phyloP scores from a whole-genome alignment of 306 rosid species.

The Trichosanthes truncata region DNA sequence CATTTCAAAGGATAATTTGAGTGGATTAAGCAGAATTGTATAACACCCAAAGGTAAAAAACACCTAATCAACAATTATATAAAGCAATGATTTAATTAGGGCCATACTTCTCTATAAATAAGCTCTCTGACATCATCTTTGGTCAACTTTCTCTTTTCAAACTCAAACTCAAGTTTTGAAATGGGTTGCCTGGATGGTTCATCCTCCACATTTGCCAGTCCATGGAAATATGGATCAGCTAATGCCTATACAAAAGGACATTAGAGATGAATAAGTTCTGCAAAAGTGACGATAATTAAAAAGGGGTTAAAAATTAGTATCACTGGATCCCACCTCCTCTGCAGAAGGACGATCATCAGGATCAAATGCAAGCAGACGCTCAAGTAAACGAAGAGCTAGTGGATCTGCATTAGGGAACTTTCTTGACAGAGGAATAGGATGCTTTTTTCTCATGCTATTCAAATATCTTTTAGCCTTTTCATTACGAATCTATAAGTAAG shows the following conservation, averaged over 20 bases:
- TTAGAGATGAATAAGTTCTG: background rate
- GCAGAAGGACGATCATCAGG: constrained; percentile 54
- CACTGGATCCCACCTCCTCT: constrained; percentile 33
- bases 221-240: constrained; percentile 47
- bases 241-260: constrained; percentile 35
- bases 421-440: constrained; percentile 35
- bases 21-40: background rate
- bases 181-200: constrained; percentile 50
- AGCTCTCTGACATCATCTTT: constrained; percentile 50
- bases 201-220: constrained; percentile 36
- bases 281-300: background rate
- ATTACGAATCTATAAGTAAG: constrained; percentile 42
- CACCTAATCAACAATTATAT: background rate
- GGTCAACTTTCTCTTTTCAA: constrained; percentile 44
- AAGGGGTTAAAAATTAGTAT: constrained; percentile 5
- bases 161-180: constrained; percentile 53
- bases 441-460: constrained; percentile 36
- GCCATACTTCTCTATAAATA: constrained; percentile 54
- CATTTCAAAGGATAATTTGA: constrained; percentile 6
- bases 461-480: constrained; percentile 57
- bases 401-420: constrained; percentile 50
- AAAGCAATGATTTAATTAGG: background rate
- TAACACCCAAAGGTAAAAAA: background rate
- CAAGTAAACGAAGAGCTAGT: constrained; percentile 44
- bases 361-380: constrained; percentile 56